Evolutionary conservation across 352 stramenopile genomes (phyloP).

Genomic region (Phytophthora quininea): DNA sequence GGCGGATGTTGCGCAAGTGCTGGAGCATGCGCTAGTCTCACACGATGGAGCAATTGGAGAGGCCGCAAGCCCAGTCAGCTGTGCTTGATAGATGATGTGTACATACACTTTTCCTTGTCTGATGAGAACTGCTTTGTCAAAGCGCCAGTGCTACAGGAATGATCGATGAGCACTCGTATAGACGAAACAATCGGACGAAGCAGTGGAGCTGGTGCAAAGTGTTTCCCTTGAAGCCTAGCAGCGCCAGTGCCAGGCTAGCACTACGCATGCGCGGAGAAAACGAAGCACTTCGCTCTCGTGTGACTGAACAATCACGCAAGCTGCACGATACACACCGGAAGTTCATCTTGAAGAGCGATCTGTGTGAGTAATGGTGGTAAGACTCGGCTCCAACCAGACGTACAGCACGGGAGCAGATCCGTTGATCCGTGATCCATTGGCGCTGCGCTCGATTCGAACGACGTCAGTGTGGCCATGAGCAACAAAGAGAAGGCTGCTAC

Average conservation of each 20-base stretch:
- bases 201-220: too few species aligned
- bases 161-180: too few species aligned
- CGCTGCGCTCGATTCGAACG: background rate
- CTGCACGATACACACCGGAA: background rate
- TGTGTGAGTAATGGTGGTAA: too few species aligned
- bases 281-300: too few species aligned
- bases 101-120: background rate
- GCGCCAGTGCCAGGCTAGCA: too few species aligned
- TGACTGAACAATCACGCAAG: too few species aligned
- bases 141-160: too few species aligned
- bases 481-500: background rate
- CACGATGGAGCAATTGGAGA: constrained; percentile 6
- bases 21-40: constrained; percentile 15
- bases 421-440: background rate
- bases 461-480: background rate
- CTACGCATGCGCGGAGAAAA: too few species aligned
- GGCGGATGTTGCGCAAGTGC: constrained; percentile 4
- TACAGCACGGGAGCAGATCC: background rate
- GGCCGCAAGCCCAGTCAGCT: background rate
- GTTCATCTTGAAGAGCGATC: background rate
- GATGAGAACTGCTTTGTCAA: background rate
- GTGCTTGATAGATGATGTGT: background rate
- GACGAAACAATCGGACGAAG: too few species aligned
- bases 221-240: too few species aligned
- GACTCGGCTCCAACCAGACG: too few species aligned